Evolutionary conservation across 2,329 filamentous ascomycete species (phyloP).

Genomic region (Nothopassalora personata): DNA sequence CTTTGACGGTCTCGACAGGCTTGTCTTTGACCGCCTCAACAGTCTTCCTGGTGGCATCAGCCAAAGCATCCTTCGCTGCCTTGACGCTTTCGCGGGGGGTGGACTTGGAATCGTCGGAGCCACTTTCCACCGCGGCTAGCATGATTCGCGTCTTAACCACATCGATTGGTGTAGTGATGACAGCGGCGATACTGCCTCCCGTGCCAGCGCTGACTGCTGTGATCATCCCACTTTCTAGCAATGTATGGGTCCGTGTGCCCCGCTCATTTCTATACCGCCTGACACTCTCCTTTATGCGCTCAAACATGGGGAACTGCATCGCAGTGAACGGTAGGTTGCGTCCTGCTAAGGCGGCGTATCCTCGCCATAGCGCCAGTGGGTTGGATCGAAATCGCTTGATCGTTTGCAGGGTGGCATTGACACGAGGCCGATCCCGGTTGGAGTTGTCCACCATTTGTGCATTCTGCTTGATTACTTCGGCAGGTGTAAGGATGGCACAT

Average conservation of each 20-base stretch:
- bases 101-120: constrained; percentile 4
- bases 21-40: constrained; percentile 29
- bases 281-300: constrained; percentile 58
- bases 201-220: constrained; percentile 68
- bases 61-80: constrained; percentile 24
- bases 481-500: constrained; percentile 79
- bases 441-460: constrained; percentile 67
- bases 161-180: constrained; percentile 82
- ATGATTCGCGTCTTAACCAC: constrained; percentile 88
- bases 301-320: constrained; percentile 83
- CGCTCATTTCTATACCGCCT: constrained; percentile 40
- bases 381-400: constrained; percentile 52
- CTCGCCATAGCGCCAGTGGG: constrained; percentile 56
- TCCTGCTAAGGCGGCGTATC: constrained; percentile 75
- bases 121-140: constrained; percentile 54
- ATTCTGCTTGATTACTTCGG: constrained; percentile 90
- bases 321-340: constrained; percentile 84
- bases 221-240: constrained; percentile 64
- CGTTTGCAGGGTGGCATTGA: constrained; percentile 52
- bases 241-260: constrained; percentile 34
- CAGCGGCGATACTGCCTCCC: constrained; percentile 69
- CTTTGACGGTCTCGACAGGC: constrained; percentile 30
- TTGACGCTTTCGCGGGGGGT: constrained; percentile 12
- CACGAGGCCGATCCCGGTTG: constrained; percentile 30
- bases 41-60: constrained; percentile 40